These are phyloP conservation scores for Pseudevernia furfuracea DNA, from an alignment of 495 filamentous ascomycete genomes.

Conservation along the genomic window DNA sequence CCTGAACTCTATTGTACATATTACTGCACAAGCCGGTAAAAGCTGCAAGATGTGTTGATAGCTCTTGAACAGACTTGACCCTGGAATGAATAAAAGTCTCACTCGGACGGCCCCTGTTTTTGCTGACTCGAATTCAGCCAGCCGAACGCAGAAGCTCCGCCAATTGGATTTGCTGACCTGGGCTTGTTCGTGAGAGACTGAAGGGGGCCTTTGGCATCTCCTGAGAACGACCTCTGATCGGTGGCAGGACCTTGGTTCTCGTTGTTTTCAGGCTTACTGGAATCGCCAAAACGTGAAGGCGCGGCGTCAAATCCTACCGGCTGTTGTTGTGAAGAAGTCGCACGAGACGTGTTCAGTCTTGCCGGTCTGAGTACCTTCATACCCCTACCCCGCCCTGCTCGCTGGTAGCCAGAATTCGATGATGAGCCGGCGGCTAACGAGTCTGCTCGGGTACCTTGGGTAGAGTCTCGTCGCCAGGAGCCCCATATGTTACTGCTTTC, in stretches of 20 bases:
- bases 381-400: constrained; percentile 47
- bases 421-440: constrained; percentile 32
- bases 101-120: constrained; percentile 19
- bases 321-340: constrained; percentile 21
- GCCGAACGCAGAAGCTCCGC: constrained; percentile 90
- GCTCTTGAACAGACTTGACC: neutral
- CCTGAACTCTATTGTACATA: constrained; percentile 17
- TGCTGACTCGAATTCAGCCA: constrained; percentile 60
- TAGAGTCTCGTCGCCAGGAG: constrained; percentile 57
- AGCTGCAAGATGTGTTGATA: constrained; percentile 9
- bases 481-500: constrained; percentile 52
- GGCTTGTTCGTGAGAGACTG: constrained; percentile 41
- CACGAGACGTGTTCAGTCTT: constrained; percentile 31
- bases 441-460: constrained; percentile 19
- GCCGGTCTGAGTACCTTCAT: constrained; percentile 76
- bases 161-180: constrained; percentile 69
- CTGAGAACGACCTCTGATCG: constrained; percentile 30
- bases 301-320: constrained; percentile 26
- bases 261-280: constrained; percentile 18
- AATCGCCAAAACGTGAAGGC: constrained; percentile 31
- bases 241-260: constrained; percentile 22
- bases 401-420: constrained; percentile 50
- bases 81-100: neutral
- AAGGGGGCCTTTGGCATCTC: constrained; percentile 24
- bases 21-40: constrained; percentile 12